Evolutionary conservation across 345 rosid genomes (phyloP), one percentile per base, ranked within the genome.

Genomic region (Acer yangbiense): DNA sequence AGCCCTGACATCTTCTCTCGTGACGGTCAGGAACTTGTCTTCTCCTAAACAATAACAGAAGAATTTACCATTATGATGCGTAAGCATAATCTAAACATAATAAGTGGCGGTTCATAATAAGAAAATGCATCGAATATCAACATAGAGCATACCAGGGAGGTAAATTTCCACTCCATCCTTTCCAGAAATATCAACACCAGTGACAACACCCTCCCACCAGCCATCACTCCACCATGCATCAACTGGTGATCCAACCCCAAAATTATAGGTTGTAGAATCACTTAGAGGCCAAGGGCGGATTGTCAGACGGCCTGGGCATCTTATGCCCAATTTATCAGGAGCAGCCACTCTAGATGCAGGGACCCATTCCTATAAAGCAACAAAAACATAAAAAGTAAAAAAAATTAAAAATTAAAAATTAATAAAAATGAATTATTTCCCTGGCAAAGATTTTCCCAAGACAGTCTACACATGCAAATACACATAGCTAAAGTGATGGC

Each of bases 201-300:
- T 58, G 14, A 84, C 85, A 61, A 82, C 85, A 77, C 89, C 89
- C 81, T 88, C 90, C 89, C 90, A 88, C 89, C 89, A 86, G 48
- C 90, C 90, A 77, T 81, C 79, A 55, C 87, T 39, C 89, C 86
- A 86, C 89, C 89, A 88, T 18, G 77, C 82, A 84, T 88, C 90
- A 72, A 84, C 82, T 54, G 90, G 73, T 68, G 82, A 72, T 32
- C 89, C 89, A 72, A 86, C 71, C 39, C 82, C 78, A 8, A 73
- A 72, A 32, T 35, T 29, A 57, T 16, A 55, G 57, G 57, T 77
- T 9, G 13, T 25, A 25, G 62, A 20, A 69, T 78, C 77, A 54
- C 67, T 44, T 10, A 85, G 81, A 82, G 80, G 87, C 63, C 63
- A 58, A 44, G 91, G 89, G 6, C 89, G 86, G 67, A 84, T 69